Conservation (phyloP, 2,329 filamentous ascomycete genomes). For the Botrytis tulipae region DNA sequence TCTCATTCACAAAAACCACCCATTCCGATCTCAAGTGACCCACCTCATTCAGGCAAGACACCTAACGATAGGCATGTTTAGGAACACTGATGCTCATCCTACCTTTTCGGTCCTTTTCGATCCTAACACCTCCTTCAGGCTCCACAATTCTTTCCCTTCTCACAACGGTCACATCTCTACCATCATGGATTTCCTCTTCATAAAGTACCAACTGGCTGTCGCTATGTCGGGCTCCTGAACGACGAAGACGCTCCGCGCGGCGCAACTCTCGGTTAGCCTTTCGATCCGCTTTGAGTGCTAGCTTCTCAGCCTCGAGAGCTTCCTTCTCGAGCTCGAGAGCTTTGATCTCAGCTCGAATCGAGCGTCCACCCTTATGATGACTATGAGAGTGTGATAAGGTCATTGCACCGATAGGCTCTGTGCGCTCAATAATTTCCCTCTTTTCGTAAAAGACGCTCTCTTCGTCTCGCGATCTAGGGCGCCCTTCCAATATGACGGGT, state of each 20-base stretch:
- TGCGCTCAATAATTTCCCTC: constrained; percentile 33
- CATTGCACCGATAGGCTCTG: constrained; percentile 43
- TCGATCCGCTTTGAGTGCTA: constrained; percentile 56
- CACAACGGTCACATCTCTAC: constrained; percentile 51
- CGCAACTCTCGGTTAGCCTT: constrained; percentile 46
- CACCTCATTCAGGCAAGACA: constrained; percentile 33
- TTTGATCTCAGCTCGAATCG: constrained; percentile 71
- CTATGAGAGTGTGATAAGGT: constrained; percentile 44
- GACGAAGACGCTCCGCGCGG: constrained; percentile 51
- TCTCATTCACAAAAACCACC: constrained; percentile 22
- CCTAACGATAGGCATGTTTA: constrained; percentile 55
- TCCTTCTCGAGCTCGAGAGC: constrained; percentile 66
- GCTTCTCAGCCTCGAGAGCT: constrained; percentile 65
- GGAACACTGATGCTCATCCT: constrained; percentile 85
- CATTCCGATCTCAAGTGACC: constrained; percentile 27
- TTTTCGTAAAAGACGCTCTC: constrained; percentile 31
- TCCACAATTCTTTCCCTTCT: constrained; percentile 52
- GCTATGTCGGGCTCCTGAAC: constrained; percentile 52
- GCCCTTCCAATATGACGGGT: constrained; percentile 45
- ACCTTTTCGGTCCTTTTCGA: constrained; percentile 94
- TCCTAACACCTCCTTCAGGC: constrained; percentile 60
- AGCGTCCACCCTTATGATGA: constrained; percentile 44
- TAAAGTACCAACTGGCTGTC: constrained; percentile 64
- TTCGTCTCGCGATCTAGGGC: constrained; percentile 28
- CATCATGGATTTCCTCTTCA: constrained; percentile 46